These are phyloP conservation scores for Cladorrhinum samala DNA, from an alignment of 495 filamentous ascomycete species.

Conservation along the genomic window DNA sequence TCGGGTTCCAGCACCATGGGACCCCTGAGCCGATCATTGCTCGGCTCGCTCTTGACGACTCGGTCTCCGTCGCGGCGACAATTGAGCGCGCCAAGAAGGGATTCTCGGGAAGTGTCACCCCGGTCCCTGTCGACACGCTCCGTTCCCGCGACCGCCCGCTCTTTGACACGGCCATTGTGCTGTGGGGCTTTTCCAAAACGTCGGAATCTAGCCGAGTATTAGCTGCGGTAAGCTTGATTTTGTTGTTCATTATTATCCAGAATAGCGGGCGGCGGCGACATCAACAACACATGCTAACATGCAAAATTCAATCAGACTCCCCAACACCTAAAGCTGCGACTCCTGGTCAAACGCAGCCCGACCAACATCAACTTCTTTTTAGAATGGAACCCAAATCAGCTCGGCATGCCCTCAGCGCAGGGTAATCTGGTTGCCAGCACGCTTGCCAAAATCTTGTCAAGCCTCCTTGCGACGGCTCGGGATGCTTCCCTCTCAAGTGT, in stretches of 20 bases:
- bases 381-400: slow-evolving; percentile 12
- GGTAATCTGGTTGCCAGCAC: slow-evolving; percentile 19
- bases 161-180: slow-evolving; percentile 11
- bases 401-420: slow-evolving; percentile 14
- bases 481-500: slow-evolving; percentile 5
- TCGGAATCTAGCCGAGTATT: slow-evolving; percentile 5
- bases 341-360: slow-evolving; percentile 13
- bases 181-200: slow-evolving; percentile 6
- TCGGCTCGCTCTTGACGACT: slow-evolving; percentile 11
- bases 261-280: no score
- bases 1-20: slow-evolving; percentile 11
- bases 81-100: slow-evolving; percentile 6
- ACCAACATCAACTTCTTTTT: slow-evolving; percentile 11
- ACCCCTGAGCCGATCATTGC: slow-evolving; percentile 5
- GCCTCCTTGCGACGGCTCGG: slow-evolving; percentile 6
- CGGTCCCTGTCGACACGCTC: slow-evolving; percentile 2
- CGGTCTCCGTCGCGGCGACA: slow-evolving; percentile 1
- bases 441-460: slow-evolving; percentile 14
- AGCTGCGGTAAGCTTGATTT: background rate
- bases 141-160: background rate
- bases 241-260: background rate
- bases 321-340: slow-evolving; percentile 13
- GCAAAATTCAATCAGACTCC: background rate
- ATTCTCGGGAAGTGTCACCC: background rate
- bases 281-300: no score